A percentile compares a stretch with the other conserved stretches of the same genome.
Evolutionary conservation across 805 yeast species (phyloP).

Genomic region (Tanozyma kutaoensis): DNA sequence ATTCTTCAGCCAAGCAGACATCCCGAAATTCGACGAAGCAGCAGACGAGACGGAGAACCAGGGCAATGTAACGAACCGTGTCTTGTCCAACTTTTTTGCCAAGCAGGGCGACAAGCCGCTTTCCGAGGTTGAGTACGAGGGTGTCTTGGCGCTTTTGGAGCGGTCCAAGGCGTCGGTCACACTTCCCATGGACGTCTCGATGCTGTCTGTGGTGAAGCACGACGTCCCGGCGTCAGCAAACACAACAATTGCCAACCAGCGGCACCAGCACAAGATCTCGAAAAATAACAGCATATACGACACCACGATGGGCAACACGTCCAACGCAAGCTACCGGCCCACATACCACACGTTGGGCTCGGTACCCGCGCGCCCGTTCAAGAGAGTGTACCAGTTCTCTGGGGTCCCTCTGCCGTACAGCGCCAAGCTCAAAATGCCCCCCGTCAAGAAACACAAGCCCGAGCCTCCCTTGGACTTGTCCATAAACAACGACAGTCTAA

Average conservation of each 20-base stretch:
- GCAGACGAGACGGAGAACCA: no score
- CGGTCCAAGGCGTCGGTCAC: constrained; percentile 7
- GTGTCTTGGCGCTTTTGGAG: constrained; percentile 50
- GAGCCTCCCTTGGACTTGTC: not conserved
- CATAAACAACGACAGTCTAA: constrained; percentile 1
- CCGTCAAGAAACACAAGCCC: constrained; percentile 1
- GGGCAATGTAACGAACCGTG: constrained; percentile 32
- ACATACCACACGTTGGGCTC: constrained; percentile 22
- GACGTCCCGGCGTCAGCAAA: constrained; percentile 12
- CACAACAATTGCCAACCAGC: no score
- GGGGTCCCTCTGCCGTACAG: constrained; percentile 32
- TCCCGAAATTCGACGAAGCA: no score
- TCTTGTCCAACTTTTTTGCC: constrained; percentile 57
- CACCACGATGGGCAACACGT: constrained; percentile 6
- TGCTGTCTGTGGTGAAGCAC: no score
- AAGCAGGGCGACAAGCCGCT: constrained; percentile 65
- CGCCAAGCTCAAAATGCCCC: constrained; percentile 18
- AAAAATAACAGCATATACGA: constrained; percentile 10
- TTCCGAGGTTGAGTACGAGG: constrained; percentile 65
- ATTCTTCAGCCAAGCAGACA: no score
- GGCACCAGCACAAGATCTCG: constrained; percentile 17
- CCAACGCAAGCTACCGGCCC: constrained; percentile 26
- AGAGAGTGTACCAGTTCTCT: constrained; percentile 30
- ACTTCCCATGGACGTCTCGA: constrained; percentile 2
- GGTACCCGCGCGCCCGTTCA: no score